phyloP scores from a whole-genome alignment of 129 eudicot species.

The Glebionis coronaria region DNA sequence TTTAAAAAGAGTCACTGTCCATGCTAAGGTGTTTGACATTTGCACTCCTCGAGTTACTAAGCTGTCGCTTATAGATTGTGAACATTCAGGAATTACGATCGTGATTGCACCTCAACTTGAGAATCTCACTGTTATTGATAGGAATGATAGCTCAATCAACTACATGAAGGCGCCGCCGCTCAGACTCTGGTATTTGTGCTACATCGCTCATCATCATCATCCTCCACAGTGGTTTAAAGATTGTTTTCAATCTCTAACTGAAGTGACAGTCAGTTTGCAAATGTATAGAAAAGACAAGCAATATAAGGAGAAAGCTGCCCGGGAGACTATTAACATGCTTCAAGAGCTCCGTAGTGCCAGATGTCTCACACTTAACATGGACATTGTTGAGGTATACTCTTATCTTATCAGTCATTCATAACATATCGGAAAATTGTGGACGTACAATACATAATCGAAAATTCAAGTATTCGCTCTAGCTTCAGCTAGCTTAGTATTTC shows the following conservation, averaged over 20 bases:
- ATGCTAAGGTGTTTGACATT: not conserved
- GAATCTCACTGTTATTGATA: conserved; percentile 9
- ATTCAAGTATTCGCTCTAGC: too few relatives aligned
- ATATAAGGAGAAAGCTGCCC: conserved; percentile 4
- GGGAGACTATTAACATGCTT: conserved; percentile 15
- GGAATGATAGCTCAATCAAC: not conserved
- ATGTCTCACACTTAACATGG: conserved; percentile 14
- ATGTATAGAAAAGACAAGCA: not conserved
- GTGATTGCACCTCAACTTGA: conserved; percentile 23
- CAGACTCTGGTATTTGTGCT: conserved; percentile 7
- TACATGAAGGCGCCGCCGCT: conserved; percentile 6
- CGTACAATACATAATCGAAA: too few relatives aligned
- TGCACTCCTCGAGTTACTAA: conserved; percentile 8
- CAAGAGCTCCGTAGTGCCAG: conserved; percentile 14
- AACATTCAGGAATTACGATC: not conserved
- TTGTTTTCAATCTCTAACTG: conserved; percentile 11
- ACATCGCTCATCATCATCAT: not conserved
- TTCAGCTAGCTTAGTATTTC: too few relatives aligned
- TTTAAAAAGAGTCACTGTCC: not conserved
- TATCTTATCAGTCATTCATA: not conserved
- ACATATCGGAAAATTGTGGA: too few relatives aligned
- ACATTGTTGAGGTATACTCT: conserved; percentile 21
- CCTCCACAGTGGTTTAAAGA: not conserved
- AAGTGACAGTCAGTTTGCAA: not conserved
- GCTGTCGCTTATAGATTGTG: not conserved